phyloP scores from a whole-genome alignment of 2,329 filamentous ascomycete species.

The Beauveria bassiana region DNA sequence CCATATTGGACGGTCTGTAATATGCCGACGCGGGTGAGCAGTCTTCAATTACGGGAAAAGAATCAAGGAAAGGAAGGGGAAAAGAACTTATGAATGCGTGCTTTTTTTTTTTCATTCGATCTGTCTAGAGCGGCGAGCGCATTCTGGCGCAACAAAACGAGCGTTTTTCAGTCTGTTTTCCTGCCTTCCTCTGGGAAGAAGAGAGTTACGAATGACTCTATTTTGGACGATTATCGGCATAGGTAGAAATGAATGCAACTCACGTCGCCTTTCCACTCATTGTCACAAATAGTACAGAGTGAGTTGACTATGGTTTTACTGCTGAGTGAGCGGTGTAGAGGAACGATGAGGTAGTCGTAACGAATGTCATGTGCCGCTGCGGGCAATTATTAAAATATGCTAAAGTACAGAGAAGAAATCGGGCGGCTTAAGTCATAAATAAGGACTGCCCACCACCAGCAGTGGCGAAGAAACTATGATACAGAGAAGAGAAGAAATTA shows the following conservation, averaged over 20 bases:
- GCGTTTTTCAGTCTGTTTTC: not conserved
- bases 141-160: not conserved
- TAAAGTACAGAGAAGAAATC: not conserved
- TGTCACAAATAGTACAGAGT: not conserved
- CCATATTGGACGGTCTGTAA: not conserved
- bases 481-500: not conserved
- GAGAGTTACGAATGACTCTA: not conserved
- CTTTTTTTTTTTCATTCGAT: not conserved
- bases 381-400: conserved; percentile 2
- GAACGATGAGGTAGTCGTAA: not conserved
- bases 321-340: not conserved
- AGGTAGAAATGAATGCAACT: not conserved
- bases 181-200: not conserved
- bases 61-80: not conserved
- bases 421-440: not conserved
- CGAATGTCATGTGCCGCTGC: not conserved
- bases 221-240: too few relatives aligned
- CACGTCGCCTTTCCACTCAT: not conserved
- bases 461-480: not conserved
- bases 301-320: too few relatives aligned
- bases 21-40: not conserved
- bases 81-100: not conserved
- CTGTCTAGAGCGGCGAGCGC: not conserved
- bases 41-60: not conserved
- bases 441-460: not conserved